Evolutionary conservation across 2,329 filamentous ascomycete species (phyloP), one percentile per base, ranked within the genome.

Genomic region (Trichoderma afroharzianum): DNA sequence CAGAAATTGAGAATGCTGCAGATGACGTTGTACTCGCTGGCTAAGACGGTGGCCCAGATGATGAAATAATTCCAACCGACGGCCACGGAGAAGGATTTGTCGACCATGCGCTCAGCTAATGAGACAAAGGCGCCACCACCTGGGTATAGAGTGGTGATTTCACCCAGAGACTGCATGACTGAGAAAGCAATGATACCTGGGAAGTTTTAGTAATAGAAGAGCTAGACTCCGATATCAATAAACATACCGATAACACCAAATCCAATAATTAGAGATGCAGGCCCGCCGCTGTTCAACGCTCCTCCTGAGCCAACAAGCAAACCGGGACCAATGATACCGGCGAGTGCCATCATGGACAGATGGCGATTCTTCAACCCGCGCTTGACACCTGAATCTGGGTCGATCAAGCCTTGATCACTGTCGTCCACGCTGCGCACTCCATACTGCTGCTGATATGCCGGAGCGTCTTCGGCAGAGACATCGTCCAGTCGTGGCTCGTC

Each of bases 1-100:
- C 90, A 93, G 75, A 91, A 91, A 0, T 86, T 85, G 67, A 92
- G 82, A 71, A 93, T 91, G 75, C 86, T 90, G 63, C 86, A 89
- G 26, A 91, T 87, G 66, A 90, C 89, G 72, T 92, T 92, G 79
- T 92, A 92, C 79, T 93, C 91, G 76, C 92, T 92, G 55, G 90
- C 86, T 61, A 93, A 82, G 7, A 92, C 89, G 15, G 85, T 85
- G 47, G 55, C 67, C 89, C 89, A 91, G 71, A 92, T 90, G 76
- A 91, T 87, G 75, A 88, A 92, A 79, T 92, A 92, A 72, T 91
- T 92, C 90, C 90, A 92, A 7, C 91, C 91, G 0, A 93, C 85
- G 1, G 90, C 90, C 47, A 91, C 88, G 12, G 87, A 88, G 75
- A 93, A 90, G 0, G 90, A 90, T 76, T 89, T 88, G 78, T 93